Base-by-base conservation (phyloP, 345 rosid species). In the Limnanthes douglasii region DNA sequence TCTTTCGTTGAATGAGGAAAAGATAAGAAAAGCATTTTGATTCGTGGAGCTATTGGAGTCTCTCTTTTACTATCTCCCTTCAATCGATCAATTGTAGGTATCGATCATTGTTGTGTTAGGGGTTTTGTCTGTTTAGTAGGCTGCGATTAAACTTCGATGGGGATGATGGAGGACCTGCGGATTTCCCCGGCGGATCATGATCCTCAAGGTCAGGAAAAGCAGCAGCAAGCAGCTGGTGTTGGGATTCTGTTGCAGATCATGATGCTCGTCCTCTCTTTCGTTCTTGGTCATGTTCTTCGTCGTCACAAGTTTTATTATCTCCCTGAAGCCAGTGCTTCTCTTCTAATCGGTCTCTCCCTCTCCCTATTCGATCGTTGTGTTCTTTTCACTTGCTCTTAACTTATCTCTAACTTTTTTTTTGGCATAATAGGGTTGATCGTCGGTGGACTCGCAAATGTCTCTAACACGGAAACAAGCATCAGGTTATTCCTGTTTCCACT, bases 191-290 rank as follows among this genome's bases (percentile, higher is more conserved):
- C 64, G 45, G 60, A 49, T 45, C 66, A 47, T 27, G 61, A 46
- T 21, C 69, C 57, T 7, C 61, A 50, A 15, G 51, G 51, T 5
- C 68, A 79, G 2, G 94, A 72, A 10, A 80, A 77, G 56, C 92
- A 80, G 50, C 98, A 90, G 62, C 96, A 84, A 44, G 98, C 94
- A 0, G 96, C 98, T 4, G 96, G 98, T 34, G 92, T 90, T 7
- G 98, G 98, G 21, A 90, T 90, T 50, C 80, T 84, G 48, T 93
- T 90, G 27, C 98, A 90, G 85, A 85, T 90, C 70, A 84, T 90
- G 98, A 90, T 85, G 94, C 98, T 90, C 18, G 98, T 90, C 32
- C 96, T 84, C 54, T 90, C 96, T 45, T 90, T 90, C 59, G 93
- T 90, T 21, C 80, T 90, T 10, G 96, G 98, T 5, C 94, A 80